phyloP scores from a whole-genome alignment of 1,284 basidiomycete species.

The Tranzscheliella williamsii region DNA sequence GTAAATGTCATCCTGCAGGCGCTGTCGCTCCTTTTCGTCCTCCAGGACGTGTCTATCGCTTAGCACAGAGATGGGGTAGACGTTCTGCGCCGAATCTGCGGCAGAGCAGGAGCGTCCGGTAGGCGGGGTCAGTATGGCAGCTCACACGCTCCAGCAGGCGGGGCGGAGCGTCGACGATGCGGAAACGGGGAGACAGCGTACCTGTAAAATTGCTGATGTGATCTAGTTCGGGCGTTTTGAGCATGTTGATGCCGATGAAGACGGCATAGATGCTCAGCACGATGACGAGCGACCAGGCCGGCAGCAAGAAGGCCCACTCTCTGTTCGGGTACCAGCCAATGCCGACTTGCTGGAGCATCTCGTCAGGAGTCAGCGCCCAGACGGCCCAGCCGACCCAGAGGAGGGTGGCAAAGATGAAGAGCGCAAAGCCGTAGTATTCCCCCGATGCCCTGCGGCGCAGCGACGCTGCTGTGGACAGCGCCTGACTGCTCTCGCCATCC shows the following conservation, averaged over 20 bases:
- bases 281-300: constrained; percentile 43
- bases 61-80: constrained; percentile 4
- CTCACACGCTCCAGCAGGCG: too few species aligned
- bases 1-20: constrained; percentile 27
- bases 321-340: constrained; percentile 51
- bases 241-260: constrained; percentile 35
- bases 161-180: too few species aligned
- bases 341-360: constrained; percentile 22
- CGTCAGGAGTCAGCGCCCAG: constrained; percentile 44
- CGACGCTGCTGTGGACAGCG: neutral
- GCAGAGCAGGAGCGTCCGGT: too few species aligned
- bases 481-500: neutral
- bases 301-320: constrained; percentile 48
- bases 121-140: too few species aligned
- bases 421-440: constrained; percentile 50
- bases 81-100: constrained; percentile 14
- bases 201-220: constrained; percentile 29
- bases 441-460: constrained; percentile 8
- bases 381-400: constrained; percentile 36
- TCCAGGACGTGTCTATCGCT: constrained; percentile 13
- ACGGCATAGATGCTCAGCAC: constrained; percentile 41
- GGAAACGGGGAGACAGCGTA: constrained; percentile 1
- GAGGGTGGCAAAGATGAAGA: constrained; percentile 47
- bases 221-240: constrained; percentile 29
- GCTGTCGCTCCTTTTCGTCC: neutral